phyloP scores from a whole-genome alignment of 805 yeast species.

The Kodamaea hsintzibuensis region DNA sequence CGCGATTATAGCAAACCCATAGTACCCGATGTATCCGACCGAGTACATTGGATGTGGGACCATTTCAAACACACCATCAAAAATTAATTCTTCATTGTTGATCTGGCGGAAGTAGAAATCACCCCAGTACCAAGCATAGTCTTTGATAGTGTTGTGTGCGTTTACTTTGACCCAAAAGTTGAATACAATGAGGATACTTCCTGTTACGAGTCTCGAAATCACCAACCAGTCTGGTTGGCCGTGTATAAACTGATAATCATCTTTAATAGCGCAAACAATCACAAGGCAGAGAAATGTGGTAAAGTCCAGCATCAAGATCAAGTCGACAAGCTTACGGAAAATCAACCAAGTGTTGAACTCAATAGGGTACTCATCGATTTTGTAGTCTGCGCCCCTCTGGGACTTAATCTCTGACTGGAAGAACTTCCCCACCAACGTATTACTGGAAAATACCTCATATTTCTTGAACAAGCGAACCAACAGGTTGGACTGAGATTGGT shows the following conservation, averaged over 20 bases:
- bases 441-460: slow-evolving; percentile 21
- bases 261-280: slow-evolving; percentile 43
- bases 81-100: slow-evolving; percentile 63
- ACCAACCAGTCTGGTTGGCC: slow-evolving; percentile 46
- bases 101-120: slow-evolving; percentile 81
- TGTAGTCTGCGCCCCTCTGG: slow-evolving; percentile 40
- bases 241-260: slow-evolving; percentile 37
- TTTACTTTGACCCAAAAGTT: slow-evolving; percentile 84
- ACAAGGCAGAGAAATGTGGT: slow-evolving; percentile 71
- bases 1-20: slow-evolving; percentile 77
- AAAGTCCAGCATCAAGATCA: slow-evolving; percentile 83
- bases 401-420: slow-evolving; percentile 34
- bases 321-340: slow-evolving; percentile 76
- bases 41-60: slow-evolving; percentile 95
- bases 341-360: slow-evolving; percentile 84
- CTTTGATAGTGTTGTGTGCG: slow-evolving; percentile 86
- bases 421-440: slow-evolving; percentile 39
- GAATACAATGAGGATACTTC: slow-evolving; percentile 63
- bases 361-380: slow-evolving; percentile 46
- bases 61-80: slow-evolving; percentile 87
- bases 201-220: slow-evolving; percentile 54
- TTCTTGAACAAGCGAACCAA: slow-evolving; percentile 52
- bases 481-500: slow-evolving; percentile 60
- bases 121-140: slow-evolving; percentile 95
- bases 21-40: slow-evolving; percentile 84